phyloP scores from a whole-genome alignment of 306 rosid genomes.

The Senna tora region DNA sequence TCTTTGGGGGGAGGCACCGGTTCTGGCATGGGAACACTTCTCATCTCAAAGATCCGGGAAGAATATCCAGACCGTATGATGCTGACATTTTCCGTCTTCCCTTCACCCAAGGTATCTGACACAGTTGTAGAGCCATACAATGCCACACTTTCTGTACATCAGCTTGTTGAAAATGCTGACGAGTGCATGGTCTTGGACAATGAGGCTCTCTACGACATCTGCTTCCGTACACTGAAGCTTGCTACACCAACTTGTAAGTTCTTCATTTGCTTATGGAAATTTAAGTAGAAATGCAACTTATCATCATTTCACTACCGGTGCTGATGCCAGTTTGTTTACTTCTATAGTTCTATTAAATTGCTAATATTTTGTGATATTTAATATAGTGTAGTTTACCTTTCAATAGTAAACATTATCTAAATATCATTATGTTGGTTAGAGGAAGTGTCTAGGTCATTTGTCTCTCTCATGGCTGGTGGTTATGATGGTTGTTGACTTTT shows the following conservation, averaged over 20 bases:
- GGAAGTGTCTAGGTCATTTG: slow-evolving; percentile 33
- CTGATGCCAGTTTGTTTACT: not conserved
- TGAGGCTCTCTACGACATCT: slow-evolving; percentile 59
- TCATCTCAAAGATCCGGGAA: slow-evolving; percentile 56
- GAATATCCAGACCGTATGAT: slow-evolving; percentile 62
- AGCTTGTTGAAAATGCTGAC: slow-evolving; percentile 59
- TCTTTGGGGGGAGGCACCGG: slow-evolving; percentile 62
- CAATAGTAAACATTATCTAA: slow-evolving; percentile 4
- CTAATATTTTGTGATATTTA: not conserved
- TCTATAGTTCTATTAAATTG: not conserved
- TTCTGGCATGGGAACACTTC: slow-evolving; percentile 57
- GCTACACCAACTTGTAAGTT: slow-evolving; percentile 50
- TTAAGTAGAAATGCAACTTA: not conserved
- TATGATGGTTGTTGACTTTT: slow-evolving; percentile 34
- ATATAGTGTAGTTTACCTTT: slow-evolving; percentile 8
- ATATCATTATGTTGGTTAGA: slow-evolving; percentile 34
- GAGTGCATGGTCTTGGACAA: slow-evolving; percentile 62
- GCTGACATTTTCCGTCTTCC: slow-evolving; percentile 59
- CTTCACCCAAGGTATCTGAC: slow-evolving; percentile 59
- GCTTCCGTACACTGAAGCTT: slow-evolving; percentile 56
- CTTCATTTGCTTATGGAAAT: not conserved
- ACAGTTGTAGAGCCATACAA: slow-evolving; percentile 60
- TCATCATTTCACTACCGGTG: too few species aligned
- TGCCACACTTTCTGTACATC: slow-evolving; percentile 58
- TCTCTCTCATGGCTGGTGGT: slow-evolving; percentile 37